Evolutionary conservation across 2,329 filamentous ascomycete genomes (phyloP).

Genomic region (Pyricularia sp.): DNA sequence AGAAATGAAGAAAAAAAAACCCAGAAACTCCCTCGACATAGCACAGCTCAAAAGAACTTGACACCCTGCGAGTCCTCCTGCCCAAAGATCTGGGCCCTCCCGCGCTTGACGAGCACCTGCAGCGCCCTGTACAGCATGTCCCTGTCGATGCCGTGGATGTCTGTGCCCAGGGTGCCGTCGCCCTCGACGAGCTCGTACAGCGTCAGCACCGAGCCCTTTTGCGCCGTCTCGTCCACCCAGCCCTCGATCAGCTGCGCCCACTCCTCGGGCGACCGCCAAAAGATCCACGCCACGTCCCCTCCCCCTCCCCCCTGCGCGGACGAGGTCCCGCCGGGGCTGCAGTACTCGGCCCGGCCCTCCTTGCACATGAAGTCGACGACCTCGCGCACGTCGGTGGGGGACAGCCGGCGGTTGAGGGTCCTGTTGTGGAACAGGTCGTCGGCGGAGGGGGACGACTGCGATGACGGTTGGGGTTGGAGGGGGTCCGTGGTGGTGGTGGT

Average conservation of each 20-base stretch:
- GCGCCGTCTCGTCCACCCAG: slow-evolving; percentile 82
- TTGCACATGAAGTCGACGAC: slow-evolving; percentile 50
- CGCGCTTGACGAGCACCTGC: slow-evolving; percentile 73
- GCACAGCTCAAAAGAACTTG: slow-evolving; percentile 72
- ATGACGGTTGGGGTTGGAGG: slow-evolving; percentile 8
- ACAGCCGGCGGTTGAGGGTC: slow-evolving; percentile 40
- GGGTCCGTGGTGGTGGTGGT: slow-evolving; percentile 33
- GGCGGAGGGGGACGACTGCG: neutral
- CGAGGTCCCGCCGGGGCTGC: slow-evolving; percentile 17
- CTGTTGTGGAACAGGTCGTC: slow-evolving; percentile 49
- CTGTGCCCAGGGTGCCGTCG: slow-evolving; percentile 65
- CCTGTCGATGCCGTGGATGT: slow-evolving; percentile 81
- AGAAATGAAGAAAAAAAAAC: neutral
- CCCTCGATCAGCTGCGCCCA: slow-evolving; percentile 73
- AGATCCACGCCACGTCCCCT: slow-evolving; percentile 59
- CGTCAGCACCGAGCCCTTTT: slow-evolving; percentile 82
- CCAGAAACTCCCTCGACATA: too few relatives aligned
- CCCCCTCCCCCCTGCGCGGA: slow-evolving; percentile 19
- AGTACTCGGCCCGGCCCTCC: slow-evolving; percentile 61
- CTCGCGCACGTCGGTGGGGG: slow-evolving; percentile 42
- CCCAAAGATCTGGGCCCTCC: slow-evolving; percentile 90
- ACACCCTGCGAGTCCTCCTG: slow-evolving; percentile 81
- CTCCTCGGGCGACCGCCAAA: slow-evolving; percentile 81
- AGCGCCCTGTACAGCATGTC: slow-evolving; percentile 74
- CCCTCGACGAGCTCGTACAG: slow-evolving; percentile 86